Conservation (phyloP, 495 filamentous ascomycete species). For the Penicillium soppii region DNA sequence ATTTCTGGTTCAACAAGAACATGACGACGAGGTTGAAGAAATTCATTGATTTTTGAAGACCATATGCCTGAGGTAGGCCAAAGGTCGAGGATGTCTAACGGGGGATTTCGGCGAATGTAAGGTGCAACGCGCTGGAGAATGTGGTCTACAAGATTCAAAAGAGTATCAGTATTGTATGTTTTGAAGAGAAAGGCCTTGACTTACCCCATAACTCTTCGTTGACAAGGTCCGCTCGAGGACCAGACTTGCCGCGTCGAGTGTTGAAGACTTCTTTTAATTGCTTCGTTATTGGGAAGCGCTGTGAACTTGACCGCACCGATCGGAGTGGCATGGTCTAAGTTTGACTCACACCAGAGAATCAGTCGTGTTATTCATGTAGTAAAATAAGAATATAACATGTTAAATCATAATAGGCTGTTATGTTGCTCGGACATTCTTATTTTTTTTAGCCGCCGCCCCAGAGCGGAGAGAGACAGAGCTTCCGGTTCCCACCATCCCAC, state of each 20-base stretch:
- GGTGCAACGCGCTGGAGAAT: constrained; percentile 53
- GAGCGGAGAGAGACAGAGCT: constrained; percentile 1
- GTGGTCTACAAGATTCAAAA: constrained; percentile 38
- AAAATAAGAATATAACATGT: background rate
- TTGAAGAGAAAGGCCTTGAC: constrained; percentile 12
- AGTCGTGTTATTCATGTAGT: too few relatives aligned
- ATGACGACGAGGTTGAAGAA: constrained; percentile 74
- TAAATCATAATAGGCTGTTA: too few relatives aligned
- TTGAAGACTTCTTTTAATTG: background rate
- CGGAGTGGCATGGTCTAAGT: too few relatives aligned
- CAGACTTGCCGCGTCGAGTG: background rate
- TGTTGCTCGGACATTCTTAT: background rate
- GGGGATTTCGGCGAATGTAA: constrained; percentile 59
- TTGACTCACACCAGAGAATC: too few relatives aligned
- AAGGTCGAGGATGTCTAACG: constrained; percentile 81
- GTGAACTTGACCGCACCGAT: too few relatives aligned
- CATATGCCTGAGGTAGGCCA: constrained; percentile 74
- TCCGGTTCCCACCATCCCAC: constrained; percentile 4
- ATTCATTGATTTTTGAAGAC: constrained; percentile 72
- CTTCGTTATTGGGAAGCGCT: background rate
- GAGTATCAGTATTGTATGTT: background rate
- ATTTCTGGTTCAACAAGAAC: constrained; percentile 70
- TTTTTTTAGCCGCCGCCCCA: background rate
- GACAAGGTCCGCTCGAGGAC: constrained; percentile 42
- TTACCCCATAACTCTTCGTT: constrained; percentile 61